phyloP scores from a whole-genome alignment of 352 stramenopile genomes.

The Phytopythium chamaehyphon region DNA sequence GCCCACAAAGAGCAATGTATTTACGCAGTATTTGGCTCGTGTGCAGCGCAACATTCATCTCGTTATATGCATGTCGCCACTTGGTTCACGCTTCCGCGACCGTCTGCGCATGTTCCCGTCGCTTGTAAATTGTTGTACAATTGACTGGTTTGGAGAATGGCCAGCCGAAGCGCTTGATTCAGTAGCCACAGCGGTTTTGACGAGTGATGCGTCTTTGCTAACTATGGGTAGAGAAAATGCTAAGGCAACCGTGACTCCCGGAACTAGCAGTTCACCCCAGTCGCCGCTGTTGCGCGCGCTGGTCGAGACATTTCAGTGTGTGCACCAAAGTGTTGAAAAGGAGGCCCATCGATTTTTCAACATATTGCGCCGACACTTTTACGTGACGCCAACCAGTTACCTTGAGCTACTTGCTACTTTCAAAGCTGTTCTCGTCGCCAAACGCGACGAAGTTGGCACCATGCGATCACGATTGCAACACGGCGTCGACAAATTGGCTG shows the following conservation, averaged over 20 bases:
- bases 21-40: constrained; percentile 91
- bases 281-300: constrained; percentile 19
- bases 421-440: constrained; percentile 82
- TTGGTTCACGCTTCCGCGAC: constrained; percentile 89
- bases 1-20: constrained; percentile 94
- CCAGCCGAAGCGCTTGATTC: constrained; percentile 78
- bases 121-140: constrained; percentile 87
- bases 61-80: constrained; percentile 91
- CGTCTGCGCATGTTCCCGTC: constrained; percentile 91
- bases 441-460: constrained; percentile 88
- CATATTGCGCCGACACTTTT: constrained; percentile 88
- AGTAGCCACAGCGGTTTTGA: constrained; percentile 59
- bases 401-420: constrained; percentile 91
- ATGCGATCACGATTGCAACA: constrained; percentile 84
- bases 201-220: constrained; percentile 2
- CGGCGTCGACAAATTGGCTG: constrained; percentile 82
- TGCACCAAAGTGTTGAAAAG: constrained; percentile 89
- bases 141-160: constrained; percentile 90
- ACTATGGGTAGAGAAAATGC: not conserved
- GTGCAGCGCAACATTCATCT: constrained; percentile 92
- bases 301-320: constrained; percentile 78
- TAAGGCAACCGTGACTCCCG: not conserved
- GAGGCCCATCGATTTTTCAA: constrained; percentile 83
- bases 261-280: not conserved
- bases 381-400: constrained; percentile 94